Percentiles rank a stretch among this genome's conserved stretches.
These are phyloP conservation scores for Spencermartinsiella ligniputridi DNA, from an alignment of 1,139 yeast genomes.

Conservation along the genomic window DNA sequence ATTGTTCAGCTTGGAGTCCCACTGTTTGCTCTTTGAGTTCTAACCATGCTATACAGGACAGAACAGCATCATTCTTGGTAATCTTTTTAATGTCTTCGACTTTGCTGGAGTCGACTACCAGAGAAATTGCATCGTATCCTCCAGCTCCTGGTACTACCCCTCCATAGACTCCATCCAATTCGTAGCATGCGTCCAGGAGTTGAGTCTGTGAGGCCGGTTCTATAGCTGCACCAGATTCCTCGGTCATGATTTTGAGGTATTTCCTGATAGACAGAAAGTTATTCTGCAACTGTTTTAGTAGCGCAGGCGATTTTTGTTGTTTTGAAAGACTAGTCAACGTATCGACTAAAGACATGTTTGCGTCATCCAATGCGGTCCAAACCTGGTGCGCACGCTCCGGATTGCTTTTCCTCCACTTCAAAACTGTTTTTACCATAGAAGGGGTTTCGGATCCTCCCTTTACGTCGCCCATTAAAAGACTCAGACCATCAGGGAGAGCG, in stretches of 20 bases:
- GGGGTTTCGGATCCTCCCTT: conserved; percentile 93
- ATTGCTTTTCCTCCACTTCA: conserved; percentile 58
- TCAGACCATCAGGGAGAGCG: conserved; percentile 60
- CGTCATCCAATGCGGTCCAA: conserved; percentile 52
- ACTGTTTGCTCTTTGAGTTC: conserved; percentile 30
- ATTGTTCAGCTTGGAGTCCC: conserved; percentile 29
- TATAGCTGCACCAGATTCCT: conserved; percentile 71
- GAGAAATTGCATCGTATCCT: conserved; percentile 87
- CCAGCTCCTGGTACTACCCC: conserved; percentile 99
- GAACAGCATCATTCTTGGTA: conserved; percentile 30
- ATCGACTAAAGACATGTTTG: conserved; percentile 55
- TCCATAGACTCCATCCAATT: conserved; percentile 71
- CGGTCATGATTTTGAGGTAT: conserved; percentile 56
- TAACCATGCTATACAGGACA: conserved; percentile 32
- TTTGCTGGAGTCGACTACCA: conserved; percentile 53
- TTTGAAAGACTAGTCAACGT: conserved; percentile 41
- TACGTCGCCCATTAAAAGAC: conserved; percentile 87
- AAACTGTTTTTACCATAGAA: conserved; percentile 71
- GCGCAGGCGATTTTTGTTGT: conserved; percentile 11
- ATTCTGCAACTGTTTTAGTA: conserved; percentile 4
- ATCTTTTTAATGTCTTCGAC: conserved; percentile 37
- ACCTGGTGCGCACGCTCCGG: conserved; percentile 49
- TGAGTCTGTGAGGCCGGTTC: conserved; percentile 78
- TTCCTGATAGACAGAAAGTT: conserved; percentile 42
- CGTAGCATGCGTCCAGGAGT: conserved; percentile 57